phyloP scores from a whole-genome alignment of 1,139 yeast genomes.

The Eremothecium cymbalariae region DNA sequence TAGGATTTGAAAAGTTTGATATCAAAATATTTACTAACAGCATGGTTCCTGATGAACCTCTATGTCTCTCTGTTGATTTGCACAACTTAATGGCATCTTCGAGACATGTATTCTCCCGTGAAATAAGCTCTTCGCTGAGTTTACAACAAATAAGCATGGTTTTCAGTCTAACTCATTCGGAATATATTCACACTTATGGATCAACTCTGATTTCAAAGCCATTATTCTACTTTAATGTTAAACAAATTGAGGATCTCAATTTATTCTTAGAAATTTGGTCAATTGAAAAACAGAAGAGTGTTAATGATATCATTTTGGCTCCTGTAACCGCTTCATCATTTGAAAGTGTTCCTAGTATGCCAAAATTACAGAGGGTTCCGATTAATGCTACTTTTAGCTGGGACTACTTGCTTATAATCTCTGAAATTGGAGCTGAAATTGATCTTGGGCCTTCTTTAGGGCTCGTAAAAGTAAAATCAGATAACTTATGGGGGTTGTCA shows the following conservation, averaged over 20 bases:
- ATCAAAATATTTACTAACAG: slow-evolving; percentile 51
- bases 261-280: slow-evolving; percentile 80
- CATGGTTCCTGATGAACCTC: slow-evolving; percentile 35
- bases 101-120: slow-evolving; percentile 87
- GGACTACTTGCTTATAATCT: slow-evolving; percentile 53
- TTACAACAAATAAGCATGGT: slow-evolving; percentile 44
- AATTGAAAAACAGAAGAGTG: not conserved
- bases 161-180: slow-evolving; percentile 37
- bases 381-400: slow-evolving; percentile 67
- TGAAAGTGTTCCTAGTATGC: not conserved
- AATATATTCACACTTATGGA: slow-evolving; percentile 38
- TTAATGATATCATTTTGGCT: no score
- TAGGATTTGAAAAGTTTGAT: slow-evolving; percentile 59
- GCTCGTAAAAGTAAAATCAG: slow-evolving; percentile 44
- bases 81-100: slow-evolving; percentile 57
- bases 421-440: slow-evolving; percentile 47
- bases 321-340: not conserved
- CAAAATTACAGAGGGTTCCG: slow-evolving; percentile 50
- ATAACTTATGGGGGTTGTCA: slow-evolving; percentile 61
- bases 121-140: slow-evolving; percentile 66
- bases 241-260: slow-evolving; percentile 80
- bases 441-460: slow-evolving; percentile 87
- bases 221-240: slow-evolving; percentile 59
- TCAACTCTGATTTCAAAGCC: slow-evolving; percentile 52
- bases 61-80: slow-evolving; percentile 41